Base-by-base conservation (phyloP, 169 alveolate species). In the Amoebophrya sp. region DNA sequence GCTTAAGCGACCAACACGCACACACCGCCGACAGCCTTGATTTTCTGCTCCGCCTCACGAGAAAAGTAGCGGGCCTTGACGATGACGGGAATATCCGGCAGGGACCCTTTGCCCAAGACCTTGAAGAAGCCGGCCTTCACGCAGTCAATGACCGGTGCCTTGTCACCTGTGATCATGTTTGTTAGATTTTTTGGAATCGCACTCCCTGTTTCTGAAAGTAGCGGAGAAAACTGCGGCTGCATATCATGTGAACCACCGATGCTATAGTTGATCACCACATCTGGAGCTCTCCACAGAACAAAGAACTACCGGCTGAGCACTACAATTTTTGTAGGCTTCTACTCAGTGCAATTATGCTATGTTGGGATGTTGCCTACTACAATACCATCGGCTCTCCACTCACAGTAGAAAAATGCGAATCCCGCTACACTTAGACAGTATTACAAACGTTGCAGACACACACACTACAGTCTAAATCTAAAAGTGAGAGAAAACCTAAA, bases 61-160 rank as follows among this genome's bases (percentile, higher is more conserved):
- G 99, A 96, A 97, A 98, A 98, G 95, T 95, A 95, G 92, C 98
- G 96, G 55, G 99, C 99, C 96, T 98, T 98, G 47, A 98, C 99
- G 93, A 98, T 97, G 90, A 98, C 96, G 47, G 99, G 99, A 93
- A 96, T 95, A 92, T 93, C 91, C 90, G 96, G 97, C 77, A 97
- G 96, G 92, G 97, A 94, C 77, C 92, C 92, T 93, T 98, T 98
- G 91, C 99, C 99, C 88, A 98, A 95, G 83, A 98, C 99, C 95
- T 98, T 98, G 95, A 97, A 97, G 95, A 93, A 97, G 40, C 99
- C 99, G 92, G 95, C 96, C 95, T 97, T 97, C 89, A 98, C 97
- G 89, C 97, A 99, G 96, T 98, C 99, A 91, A 98, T 96, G 40
- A 97, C 99, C 77, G 99, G 98, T 35, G 98, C 98, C 95, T 97